Conservation (phyloP, 1,284 basidiomycete species). For the Apiotrichum laibachii region DNA sequence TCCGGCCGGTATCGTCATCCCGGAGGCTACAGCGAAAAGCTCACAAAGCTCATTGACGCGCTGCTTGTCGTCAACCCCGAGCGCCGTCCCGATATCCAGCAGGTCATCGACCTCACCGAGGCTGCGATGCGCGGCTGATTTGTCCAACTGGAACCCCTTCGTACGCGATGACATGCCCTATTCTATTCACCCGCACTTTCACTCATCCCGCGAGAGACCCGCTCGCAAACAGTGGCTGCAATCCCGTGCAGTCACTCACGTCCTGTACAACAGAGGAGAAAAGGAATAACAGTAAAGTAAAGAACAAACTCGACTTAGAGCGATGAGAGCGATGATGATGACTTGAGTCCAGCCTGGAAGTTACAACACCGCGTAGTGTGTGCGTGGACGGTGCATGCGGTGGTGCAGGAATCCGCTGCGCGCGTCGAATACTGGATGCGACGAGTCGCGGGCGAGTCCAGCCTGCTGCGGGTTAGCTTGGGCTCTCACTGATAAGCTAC, state of each 20-base stretch:
- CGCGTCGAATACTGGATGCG: not conserved
- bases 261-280: constrained; percentile 3
- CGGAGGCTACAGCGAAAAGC: constrained; percentile 71
- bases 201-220: no score
- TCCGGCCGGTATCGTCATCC: constrained; percentile 77
- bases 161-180: no score
- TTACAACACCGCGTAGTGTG: not conserved
- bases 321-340: no score
- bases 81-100: constrained; percentile 76
- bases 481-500: no score
- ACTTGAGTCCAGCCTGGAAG: no score
- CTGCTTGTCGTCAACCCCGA: constrained; percentile 78
- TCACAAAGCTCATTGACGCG: constrained; percentile 74
- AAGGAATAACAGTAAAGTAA: no score
- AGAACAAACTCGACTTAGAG: no score
- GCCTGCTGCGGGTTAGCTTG: no score
- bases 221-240: no score
- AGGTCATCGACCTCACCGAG: constrained; percentile 71
- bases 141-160: no score
- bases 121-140: constrained; percentile 49
- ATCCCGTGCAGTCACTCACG: no score
- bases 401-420: not conserved
- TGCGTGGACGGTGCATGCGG: not conserved
- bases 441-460: not conserved
- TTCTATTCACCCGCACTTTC: no score